Evolutionary conservation across 495 filamentous ascomycete species (phyloP).

Genomic region (Apodospora peruviana): DNA sequence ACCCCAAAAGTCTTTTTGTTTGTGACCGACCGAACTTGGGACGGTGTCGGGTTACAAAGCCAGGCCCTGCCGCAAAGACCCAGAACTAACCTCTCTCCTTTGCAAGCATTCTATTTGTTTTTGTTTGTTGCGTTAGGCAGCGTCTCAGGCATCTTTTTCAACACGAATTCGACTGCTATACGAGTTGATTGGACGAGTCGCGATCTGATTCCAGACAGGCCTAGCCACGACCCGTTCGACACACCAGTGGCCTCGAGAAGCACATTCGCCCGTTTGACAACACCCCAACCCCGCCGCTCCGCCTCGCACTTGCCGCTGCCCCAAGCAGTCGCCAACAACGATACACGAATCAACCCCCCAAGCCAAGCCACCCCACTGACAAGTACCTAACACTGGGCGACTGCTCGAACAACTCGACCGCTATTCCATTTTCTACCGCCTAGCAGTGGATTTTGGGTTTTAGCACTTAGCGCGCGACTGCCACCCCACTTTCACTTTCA

Average conservation of each 20-base stretch:
- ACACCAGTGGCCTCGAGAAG: slow-evolving; percentile 14
- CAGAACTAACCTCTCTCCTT: not conserved
- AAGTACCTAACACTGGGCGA: slow-evolving; percentile 26
- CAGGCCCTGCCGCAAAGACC: no score
- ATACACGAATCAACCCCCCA: slow-evolving; percentile 26
- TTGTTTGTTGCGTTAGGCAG: not conserved
- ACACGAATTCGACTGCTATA: not conserved
- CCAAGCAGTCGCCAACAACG: slow-evolving; percentile 18
- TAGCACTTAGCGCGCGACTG: slow-evolving; percentile 28
- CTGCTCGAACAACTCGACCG: slow-evolving; percentile 25
- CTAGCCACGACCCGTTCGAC: slow-evolving; percentile 1
- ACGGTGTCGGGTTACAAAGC: no score
- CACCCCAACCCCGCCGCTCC: slow-evolving; percentile 12
- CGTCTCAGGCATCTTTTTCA: slow-evolving; percentile 1
- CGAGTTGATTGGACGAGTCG: not conserved
- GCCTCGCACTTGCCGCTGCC: slow-evolving; percentile 29
- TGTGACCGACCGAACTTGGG: not conserved
- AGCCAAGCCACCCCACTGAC: not conserved
- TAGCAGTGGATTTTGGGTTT: not conserved
- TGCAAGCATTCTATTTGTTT: not conserved
- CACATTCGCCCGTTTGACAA: no score
- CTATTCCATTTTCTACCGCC: slow-evolving; percentile 5
- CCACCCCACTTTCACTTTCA: not conserved
- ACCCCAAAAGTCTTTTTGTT: not conserved
- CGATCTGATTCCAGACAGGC: not conserved